These are phyloP conservation scores for Lasiosphaeriaceae sp. DNA, from an alignment of 495 filamentous ascomycete species.

Conservation along the genomic window DNA sequence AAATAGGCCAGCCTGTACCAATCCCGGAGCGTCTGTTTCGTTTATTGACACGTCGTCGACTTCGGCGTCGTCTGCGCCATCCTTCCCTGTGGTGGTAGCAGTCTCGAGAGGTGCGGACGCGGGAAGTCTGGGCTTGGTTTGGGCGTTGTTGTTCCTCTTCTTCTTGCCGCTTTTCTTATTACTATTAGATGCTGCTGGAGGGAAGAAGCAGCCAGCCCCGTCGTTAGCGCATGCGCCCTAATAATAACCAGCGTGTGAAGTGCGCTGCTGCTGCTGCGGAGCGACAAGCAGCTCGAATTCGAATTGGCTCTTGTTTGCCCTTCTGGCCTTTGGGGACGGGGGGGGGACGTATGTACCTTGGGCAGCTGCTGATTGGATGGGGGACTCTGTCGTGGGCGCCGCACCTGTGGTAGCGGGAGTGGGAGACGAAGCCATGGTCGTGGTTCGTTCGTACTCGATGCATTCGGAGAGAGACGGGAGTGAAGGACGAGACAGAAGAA, in stretches of 20 bases:
- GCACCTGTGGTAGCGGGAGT: too few species aligned
- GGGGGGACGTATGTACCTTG: conserved; percentile 11
- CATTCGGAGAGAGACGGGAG: too few species aligned
- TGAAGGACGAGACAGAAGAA: too few species aligned
- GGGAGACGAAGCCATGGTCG: too few species aligned
- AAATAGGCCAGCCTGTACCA: conserved; percentile 20
- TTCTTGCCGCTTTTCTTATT: conserved; percentile 43
- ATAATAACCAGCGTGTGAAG: background rate
- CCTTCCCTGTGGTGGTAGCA: conserved; percentile 21
- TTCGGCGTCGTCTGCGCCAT: conserved; percentile 34
- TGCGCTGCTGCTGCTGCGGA: too few species aligned
- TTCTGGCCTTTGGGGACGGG: background rate
- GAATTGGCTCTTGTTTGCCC: background rate
- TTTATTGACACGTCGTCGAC: conserved; percentile 25
- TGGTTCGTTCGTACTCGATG: too few species aligned
- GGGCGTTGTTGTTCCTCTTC: conserved; percentile 57
- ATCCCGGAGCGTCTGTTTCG: conserved; percentile 22
- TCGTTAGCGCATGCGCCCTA: conserved; percentile 21
- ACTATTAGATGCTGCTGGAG: conserved; percentile 8
- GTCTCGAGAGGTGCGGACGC: background rate
- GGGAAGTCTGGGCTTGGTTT: conserved; percentile 26
- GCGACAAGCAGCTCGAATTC: too few species aligned
- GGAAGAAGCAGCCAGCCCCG: conserved; percentile 5
- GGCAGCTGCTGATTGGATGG: conserved; percentile 9
- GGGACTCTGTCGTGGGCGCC: background rate